Base-by-base conservation (phyloP, 768 basidiomycete genomes). In the Suillus spraguei region DNA sequence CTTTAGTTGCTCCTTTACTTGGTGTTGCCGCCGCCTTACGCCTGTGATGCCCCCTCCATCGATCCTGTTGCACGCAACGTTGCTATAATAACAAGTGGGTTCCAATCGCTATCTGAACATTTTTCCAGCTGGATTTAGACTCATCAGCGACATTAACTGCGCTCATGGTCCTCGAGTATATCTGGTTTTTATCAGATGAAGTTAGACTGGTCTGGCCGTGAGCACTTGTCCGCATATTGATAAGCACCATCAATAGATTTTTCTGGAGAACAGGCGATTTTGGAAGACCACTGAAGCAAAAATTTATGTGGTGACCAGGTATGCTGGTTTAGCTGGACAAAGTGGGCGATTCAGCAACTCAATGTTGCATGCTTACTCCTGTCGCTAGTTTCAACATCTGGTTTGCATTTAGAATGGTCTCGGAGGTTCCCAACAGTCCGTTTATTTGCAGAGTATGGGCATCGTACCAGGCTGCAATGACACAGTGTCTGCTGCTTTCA, bases 151-250 rank as follows among this genome's bases (percentile, higher is more conserved):
- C 60, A 0, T 55, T 67, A 0, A 49, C 70, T 16, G 59, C 32
- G 4, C 0, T 66, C 16, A 73, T 73, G 72, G 11, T 67, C 28
- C 10, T 44, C 2, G 72, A 73, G 14, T 68, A 60, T 33, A 1
- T n/a, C 0, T 67, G 54, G 41, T 52, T 63, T 1, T 13, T 74
- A 1, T 52, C 62, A 3, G 66, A 70, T 8, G 72, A 73, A 52
- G 9, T 42, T 17, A 65, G 60, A 39, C 3, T 55, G 10, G 36
- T 73, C 22, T 73, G 70, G 70, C 64, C 70, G 70, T 73, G 39
- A 67, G 72, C 64, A 6, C 2, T n/a, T 28, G 14, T 6, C 24
- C 1, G 8, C 11, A 7, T 14, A 28, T 61, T 41, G 24, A 28
- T 38, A 11, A 36, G 59, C 7, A 10, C 20, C 1, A 20, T n/a